Conservation (phyloP, 148 eudicot genomes). For the Cornus kousa region DNA sequence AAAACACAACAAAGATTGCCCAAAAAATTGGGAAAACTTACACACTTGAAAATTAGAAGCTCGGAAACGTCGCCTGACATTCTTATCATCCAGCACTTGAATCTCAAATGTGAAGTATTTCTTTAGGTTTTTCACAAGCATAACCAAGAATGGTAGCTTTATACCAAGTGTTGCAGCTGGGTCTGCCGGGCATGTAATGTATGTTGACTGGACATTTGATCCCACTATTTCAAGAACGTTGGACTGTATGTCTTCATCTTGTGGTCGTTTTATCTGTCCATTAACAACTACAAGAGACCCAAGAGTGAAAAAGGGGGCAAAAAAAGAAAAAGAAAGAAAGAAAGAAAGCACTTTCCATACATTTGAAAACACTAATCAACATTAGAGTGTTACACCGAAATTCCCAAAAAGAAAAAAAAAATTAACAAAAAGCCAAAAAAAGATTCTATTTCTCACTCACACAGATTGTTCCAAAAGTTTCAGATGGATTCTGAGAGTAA, state of each 20-base stretch:
- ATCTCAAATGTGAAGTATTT: slow-evolving; percentile 97
- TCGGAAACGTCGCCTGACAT: slow-evolving; percentile 97
- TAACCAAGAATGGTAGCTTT: slow-evolving; percentile 87
- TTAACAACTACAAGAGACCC: slow-evolving; percentile 60
- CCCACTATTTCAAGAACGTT: slow-evolving; percentile 93
- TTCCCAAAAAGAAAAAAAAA: no score
- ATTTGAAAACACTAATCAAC: not conserved
- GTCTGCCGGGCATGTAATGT: slow-evolving; percentile 95
- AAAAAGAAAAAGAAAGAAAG: not conserved
- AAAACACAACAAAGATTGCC: slow-evolving; percentile 8
- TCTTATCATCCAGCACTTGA: slow-evolving; percentile 98
- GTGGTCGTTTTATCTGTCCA: slow-evolving; percentile 89
- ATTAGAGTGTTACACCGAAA: no score
- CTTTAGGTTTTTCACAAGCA: slow-evolving; percentile 91
- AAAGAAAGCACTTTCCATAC: not conserved
- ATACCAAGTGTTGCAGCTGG: slow-evolving; percentile 98
- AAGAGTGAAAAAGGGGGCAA: not conserved
- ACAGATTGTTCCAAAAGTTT: no score
- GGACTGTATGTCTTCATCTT: slow-evolving; percentile 96
- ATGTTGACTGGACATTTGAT: slow-evolving; percentile 87
- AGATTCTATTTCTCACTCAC: no score
- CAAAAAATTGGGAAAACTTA: slow-evolving; percentile 61
- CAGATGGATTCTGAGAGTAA: no score
- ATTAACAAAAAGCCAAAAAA: no score
- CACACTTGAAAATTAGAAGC: slow-evolving; percentile 99